Conservation (phyloP, 805 yeast species). For the Kurtzmaniella fragi region DNA sequence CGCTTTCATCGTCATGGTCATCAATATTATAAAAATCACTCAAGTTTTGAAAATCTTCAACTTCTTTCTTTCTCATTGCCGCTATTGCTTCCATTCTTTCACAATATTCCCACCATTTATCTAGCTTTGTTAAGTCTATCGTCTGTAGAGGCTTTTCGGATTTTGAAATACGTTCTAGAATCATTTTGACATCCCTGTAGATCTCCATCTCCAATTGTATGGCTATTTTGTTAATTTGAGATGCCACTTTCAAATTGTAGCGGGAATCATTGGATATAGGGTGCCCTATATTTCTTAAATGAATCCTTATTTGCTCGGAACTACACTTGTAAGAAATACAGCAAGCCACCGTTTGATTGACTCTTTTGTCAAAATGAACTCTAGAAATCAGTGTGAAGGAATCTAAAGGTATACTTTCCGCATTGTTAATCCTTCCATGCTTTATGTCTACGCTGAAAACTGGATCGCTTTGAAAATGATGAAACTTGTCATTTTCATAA, state of each 20-base stretch:
- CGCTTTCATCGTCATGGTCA: no score
- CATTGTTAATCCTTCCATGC: slow-evolving; percentile 29
- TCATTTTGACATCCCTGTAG: no score
- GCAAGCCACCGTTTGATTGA: slow-evolving; percentile 38
- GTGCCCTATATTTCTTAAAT: slow-evolving; percentile 55
- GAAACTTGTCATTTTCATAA: slow-evolving; percentile 9
- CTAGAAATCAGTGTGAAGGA: slow-evolving; percentile 30
- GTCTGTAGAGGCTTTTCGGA: no score
- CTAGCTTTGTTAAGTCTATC: no score
- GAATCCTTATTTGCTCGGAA: slow-evolving; percentile 56
- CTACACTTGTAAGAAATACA: slow-evolving; percentile 50
- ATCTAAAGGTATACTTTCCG: slow-evolving; percentile 19
- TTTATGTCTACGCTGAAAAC: slow-evolving; percentile 29
- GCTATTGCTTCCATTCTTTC: no score
- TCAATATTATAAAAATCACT: no score
- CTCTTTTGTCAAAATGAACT: slow-evolving; percentile 19
- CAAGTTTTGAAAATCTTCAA: no score
- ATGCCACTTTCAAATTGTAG: slow-evolving; percentile 17
- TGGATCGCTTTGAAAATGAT: slow-evolving; percentile 32
- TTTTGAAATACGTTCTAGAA: no score
- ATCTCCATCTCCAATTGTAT: slow-evolving; percentile 18
- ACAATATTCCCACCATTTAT: no score
- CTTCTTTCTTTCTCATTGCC: no score
- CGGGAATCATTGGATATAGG: slow-evolving; percentile 80
- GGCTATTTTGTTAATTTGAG: slow-evolving; percentile 3